A percentile compares a stretch with the other conserved stretches of the same genome.
Evolutionary conservation across 805 yeast genomes (phyloP).

Genomic region (Pichia nanzhaoensis): DNA sequence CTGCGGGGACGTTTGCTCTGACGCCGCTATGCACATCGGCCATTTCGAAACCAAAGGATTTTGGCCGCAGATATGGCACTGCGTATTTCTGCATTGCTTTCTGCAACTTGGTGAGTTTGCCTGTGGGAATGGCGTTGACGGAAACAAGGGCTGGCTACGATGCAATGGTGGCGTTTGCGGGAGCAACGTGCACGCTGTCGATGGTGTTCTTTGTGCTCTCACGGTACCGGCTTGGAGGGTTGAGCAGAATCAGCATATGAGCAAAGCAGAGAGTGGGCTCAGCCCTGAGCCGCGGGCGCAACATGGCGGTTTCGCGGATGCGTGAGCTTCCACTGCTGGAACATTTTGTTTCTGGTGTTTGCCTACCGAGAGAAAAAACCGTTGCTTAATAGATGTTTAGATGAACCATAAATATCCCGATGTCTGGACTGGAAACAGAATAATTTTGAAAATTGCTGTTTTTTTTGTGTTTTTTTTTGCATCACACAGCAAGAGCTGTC

Average conservation of each 20-base stretch:
- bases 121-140: constrained; percentile 33
- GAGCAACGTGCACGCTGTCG: constrained; percentile 22
- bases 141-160: constrained; percentile 26
- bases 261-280: no score
- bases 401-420: no score
- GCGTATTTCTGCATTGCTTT: constrained; percentile 45
- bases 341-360: no score
- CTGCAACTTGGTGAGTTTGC: constrained; percentile 40
- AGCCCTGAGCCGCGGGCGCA: no score
- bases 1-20: constrained; percentile 55
- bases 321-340: neutral
- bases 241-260: neutral
- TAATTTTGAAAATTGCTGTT: no score
- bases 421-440: no score
- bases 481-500: no score
- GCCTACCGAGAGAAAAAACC: no score
- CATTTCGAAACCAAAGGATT: constrained; percentile 52
- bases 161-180: constrained; percentile 28
- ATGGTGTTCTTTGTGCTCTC: constrained; percentile 17
- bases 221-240: constrained; percentile 22
- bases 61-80: constrained; percentile 67
- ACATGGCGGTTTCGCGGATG: neutral
- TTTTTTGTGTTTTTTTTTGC: no score
- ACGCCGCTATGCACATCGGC: constrained; percentile 66
- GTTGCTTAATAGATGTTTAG: no score